Evolutionary conservation across 768 basidiomycete species (phyloP).

Genomic region (Pleurotus giganteus): DNA sequence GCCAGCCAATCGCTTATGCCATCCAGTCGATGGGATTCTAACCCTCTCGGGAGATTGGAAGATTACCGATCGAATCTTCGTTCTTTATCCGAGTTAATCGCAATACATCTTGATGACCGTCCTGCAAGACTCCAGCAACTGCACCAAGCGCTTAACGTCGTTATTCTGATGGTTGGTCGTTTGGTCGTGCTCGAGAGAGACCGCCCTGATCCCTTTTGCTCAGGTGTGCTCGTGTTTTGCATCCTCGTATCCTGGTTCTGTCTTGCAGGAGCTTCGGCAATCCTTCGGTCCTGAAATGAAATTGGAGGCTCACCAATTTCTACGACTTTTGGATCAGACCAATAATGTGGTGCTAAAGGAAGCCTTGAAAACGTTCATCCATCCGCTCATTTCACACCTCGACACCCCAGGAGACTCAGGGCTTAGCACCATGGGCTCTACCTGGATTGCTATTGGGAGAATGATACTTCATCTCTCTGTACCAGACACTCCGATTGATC

Average conservation of each 20-base stretch:
- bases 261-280: slow-evolving; percentile 15
- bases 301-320: slow-evolving; percentile 14
- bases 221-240: slow-evolving; percentile 47
- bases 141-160: slow-evolving; percentile 33
- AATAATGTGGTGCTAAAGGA: slow-evolving; percentile 31
- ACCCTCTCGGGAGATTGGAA: slow-evolving; percentile 37
- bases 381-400: slow-evolving; percentile 23
- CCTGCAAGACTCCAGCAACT: slow-evolving; percentile 42
- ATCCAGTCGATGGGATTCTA: slow-evolving; percentile 38
- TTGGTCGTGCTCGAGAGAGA: neutral
- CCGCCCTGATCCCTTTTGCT: neutral
- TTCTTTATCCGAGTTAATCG: slow-evolving; percentile 31
- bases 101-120: slow-evolving; percentile 37
- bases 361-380: slow-evolving; percentile 23
- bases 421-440: slow-evolving; percentile 25
- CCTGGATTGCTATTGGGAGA: slow-evolving; percentile 61
- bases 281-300: slow-evolving; percentile 13
- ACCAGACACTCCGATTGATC: slow-evolving; percentile 85
- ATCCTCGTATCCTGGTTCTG: slow-evolving; percentile 32
- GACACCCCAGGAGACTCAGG: neutral
- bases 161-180: slow-evolving; percentile 42
- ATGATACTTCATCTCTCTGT: slow-evolving; percentile 71
- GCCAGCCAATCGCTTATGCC: slow-evolving; percentile 6
- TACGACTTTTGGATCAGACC: slow-evolving; percentile 30
- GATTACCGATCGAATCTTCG: slow-evolving; percentile 36